Evolutionary conservation across 306 rosid genomes (phyloP), one percentile per base, ranked within the genome.

Genomic region (Dryas alaskensis): DNA sequence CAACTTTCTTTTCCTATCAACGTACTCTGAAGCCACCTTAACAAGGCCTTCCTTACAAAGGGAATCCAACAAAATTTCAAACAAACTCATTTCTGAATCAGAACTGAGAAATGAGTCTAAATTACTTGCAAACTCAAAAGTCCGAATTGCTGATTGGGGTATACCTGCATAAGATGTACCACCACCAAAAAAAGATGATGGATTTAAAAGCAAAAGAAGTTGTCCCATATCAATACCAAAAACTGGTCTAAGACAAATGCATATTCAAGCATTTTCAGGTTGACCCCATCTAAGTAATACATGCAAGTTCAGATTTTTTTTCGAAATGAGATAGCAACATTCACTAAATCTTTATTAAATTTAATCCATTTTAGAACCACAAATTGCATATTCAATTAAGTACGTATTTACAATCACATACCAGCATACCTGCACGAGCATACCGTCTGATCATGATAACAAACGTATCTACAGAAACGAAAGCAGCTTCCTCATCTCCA

Each of bases 401-500:
- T 0, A 31, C 8, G 14, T 14, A 6, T 10, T 4, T n/a, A 53
- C n/a, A 53, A 39, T 57, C 54, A 40, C 60, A 62, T 43, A 14
- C 27, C 51, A 72, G 42, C 12, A 43, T 86, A 93, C 98, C 96
- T 78, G 92, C 96, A 4, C 90, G 91, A 3, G 92, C 76, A 51
- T 93, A 93, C 46, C 97, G 85, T 66, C 97, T 89, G 84, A 93
- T 91, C 89, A 93, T 78, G 82, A 80, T 77, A 52, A 88, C 92
- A 59, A 93, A 90, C 0, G 89, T 84, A 9, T 80, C 87, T 8
- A 54, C 78, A 1, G 96, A 78, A 75, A 93, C 90, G 85, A 88
- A 78, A 0, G 12, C 31, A 6, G 65, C 76, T 57, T 51, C 84
- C 22, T 71, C 83, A 11, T 83, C 76, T 63, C 74, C 52, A 42